phyloP scores from a whole-genome alignment of 2,329 filamentous ascomycete genomes.

The Ilyonectria robusta region DNA sequence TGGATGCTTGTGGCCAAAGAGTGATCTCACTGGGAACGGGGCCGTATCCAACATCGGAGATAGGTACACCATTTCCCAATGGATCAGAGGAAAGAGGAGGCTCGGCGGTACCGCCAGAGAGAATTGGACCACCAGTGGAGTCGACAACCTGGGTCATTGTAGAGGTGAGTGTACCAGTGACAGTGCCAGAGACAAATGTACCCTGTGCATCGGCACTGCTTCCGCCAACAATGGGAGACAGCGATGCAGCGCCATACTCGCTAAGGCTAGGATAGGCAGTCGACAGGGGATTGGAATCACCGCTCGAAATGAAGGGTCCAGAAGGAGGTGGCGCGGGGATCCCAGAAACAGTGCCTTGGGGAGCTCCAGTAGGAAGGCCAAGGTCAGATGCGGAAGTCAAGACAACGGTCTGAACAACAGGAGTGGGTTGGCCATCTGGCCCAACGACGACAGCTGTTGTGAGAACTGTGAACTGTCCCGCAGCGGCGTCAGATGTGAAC shows the following conservation, averaged over 20 bases:
- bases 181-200: conserved; percentile 36
- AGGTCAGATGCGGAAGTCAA: conserved; percentile 43
- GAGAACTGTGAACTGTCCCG: conserved; percentile 43
- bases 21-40: conserved; percentile 38
- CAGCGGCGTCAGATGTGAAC: conserved; percentile 31
- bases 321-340: conserved; percentile 32
- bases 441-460: conserved; percentile 52
- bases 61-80: conserved; percentile 31
- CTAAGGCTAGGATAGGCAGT: conserved; percentile 43
- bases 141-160: conserved; percentile 45
- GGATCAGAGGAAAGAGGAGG: conserved; percentile 38
- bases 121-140: conserved; percentile 38
- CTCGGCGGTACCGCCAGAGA: conserved; percentile 36
- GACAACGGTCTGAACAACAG: conserved; percentile 52
- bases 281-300: conserved; percentile 19
- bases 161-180: conserved; percentile 42
- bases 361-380: conserved; percentile 33
- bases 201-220: conserved; percentile 35
- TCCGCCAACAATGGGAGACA: conserved; percentile 39
- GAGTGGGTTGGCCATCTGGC: conserved; percentile 50
- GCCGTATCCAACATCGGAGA: conserved; percentile 43
- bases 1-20: conserved; percentile 44
- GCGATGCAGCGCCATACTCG: conserved; percentile 44
- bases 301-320: conserved; percentile 33
- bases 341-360: conserved; percentile 36